Percentiles rank a stretch among this genome's conserved stretches.
phyloP scores from a whole-genome alignment of 768 basidiomycete genomes.

The Galerina marginata region DNA sequence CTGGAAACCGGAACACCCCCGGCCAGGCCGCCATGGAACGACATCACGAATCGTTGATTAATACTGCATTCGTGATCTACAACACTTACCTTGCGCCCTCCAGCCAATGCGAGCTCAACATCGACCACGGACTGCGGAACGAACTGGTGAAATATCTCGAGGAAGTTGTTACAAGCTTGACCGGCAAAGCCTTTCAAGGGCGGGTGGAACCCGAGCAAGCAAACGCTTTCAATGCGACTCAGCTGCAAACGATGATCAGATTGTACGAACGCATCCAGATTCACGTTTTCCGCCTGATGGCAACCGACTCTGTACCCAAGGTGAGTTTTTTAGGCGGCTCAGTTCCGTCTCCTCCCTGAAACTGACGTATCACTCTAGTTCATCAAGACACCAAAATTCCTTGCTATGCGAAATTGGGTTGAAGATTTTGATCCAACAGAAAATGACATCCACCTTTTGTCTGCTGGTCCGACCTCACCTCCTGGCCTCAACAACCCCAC shows the following conservation, averaged over 20 bases:
- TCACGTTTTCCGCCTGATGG: conserved; percentile 97
- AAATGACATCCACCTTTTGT: conserved; percentile 60
- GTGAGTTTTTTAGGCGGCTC: conserved; percentile 42
- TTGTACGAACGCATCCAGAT: conserved; percentile 96
- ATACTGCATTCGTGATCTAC: conserved; percentile 93
- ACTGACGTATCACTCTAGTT: conserved; percentile 54
- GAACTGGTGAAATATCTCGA: conserved; percentile 93
- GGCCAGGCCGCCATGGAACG: conserved; percentile 93
- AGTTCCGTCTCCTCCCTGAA: not conserved
- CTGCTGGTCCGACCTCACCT: conserved; percentile 63
- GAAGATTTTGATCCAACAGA: conserved; percentile 77
- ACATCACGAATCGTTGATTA: conserved; percentile 94
- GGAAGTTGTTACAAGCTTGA: conserved; percentile 81
- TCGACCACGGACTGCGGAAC: conserved; percentile 94
- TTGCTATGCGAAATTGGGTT: conserved; percentile 78
- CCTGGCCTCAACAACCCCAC: conserved; percentile 66
- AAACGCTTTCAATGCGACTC: conserved; percentile 89
- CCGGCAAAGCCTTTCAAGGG: conserved; percentile 79
- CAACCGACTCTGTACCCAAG: conserved; percentile 98
- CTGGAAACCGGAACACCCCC: conserved; percentile 55
- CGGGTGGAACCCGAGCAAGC: conserved; percentile 84
- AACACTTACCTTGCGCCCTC: conserved; percentile 95
- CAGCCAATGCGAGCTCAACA: conserved; percentile 95
- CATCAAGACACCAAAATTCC: conserved; percentile 85
- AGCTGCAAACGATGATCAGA: conserved; percentile 90